Evolutionary conservation across 2,329 filamentous ascomycete species (phyloP).

Genomic region (Colletotrichum cuscutae): DNA sequence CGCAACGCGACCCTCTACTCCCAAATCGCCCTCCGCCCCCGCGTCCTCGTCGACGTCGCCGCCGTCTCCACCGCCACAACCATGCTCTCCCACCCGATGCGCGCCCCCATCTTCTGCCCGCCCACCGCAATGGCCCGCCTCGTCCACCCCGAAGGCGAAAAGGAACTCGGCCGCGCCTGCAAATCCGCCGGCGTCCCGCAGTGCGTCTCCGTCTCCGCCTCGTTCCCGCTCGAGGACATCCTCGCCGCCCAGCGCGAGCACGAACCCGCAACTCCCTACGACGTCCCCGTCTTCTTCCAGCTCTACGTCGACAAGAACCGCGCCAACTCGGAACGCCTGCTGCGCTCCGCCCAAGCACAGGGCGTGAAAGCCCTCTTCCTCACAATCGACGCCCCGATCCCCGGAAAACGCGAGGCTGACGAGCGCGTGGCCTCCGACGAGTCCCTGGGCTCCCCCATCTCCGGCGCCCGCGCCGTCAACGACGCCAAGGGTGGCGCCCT

Average conservation of each 20-base stretch:
- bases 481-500: constrained; percentile 66
- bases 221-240: constrained; percentile 67
- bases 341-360: constrained; percentile 55
- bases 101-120: constrained; percentile 70
- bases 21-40: constrained; percentile 68
- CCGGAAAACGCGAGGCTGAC: constrained; percentile 64
- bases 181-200: constrained; percentile 62
- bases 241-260: constrained; percentile 24
- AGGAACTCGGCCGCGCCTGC: constrained; percentile 33
- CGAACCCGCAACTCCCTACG: constrained; percentile 38
- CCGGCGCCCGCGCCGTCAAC: constrained; percentile 58
- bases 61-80: constrained; percentile 59
- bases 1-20: constrained; percentile 66
- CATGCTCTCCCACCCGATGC: constrained; percentile 64
- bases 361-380: constrained; percentile 66
- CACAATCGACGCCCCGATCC: constrained; percentile 67
- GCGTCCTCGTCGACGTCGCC: constrained; percentile 66
- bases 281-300: constrained; percentile 63
- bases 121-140: constrained; percentile 73
- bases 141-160: constrained; percentile 73
- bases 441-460: constrained; percentile 59
- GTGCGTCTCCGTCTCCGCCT: constrained; percentile 70
- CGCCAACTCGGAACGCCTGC: constrained; percentile 58
- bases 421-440: constrained; percentile 59
- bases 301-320: constrained; percentile 70